Conservation (phyloP, 176 grass and related monocot species). For the Pharus latifolius region DNA sequence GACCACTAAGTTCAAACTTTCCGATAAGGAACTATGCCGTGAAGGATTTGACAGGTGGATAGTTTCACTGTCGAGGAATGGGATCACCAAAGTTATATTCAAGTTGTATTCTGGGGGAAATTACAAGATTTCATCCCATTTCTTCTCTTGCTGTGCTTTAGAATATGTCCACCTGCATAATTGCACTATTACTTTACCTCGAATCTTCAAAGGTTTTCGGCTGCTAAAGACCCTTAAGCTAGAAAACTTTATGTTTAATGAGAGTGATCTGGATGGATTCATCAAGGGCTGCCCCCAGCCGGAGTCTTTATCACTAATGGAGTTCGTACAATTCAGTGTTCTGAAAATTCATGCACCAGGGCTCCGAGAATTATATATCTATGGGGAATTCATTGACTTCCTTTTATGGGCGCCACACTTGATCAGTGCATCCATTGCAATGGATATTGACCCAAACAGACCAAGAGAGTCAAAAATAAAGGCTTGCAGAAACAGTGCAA, state of each 20-base stretch:
- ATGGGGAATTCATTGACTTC: background rate
- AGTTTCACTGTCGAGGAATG: constrained; percentile 8
- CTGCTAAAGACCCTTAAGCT: constrained; percentile 9
- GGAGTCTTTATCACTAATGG: constrained; percentile 4
- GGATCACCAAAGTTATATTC: background rate
- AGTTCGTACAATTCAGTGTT: background rate
- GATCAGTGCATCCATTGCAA: background rate
- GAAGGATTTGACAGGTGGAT: constrained; percentile 5
- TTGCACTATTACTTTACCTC: constrained; percentile 9
- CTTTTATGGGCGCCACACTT: background rate
- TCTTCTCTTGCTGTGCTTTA: constrained; percentile 5
- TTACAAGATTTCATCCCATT: constrained; percentile 9
- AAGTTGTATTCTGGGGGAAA: background rate
- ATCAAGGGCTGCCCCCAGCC: background rate
- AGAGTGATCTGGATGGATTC: background rate
- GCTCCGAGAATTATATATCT: background rate
- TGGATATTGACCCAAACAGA: background rate
- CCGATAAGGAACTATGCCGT: background rate
- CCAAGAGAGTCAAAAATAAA: too few species aligned
- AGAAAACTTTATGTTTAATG: background rate
- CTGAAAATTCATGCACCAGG: constrained; percentile 6
- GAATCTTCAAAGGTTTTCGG: constrained; percentile 11
- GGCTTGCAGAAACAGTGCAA: background rate
- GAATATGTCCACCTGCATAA: constrained; percentile 3
- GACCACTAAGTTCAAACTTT: constrained; percentile 4